Evolutionary conservation across 805 yeast genomes (phyloP), one percentile per base, ranked within the genome.

Genomic region (Lachancea sp.): DNA sequence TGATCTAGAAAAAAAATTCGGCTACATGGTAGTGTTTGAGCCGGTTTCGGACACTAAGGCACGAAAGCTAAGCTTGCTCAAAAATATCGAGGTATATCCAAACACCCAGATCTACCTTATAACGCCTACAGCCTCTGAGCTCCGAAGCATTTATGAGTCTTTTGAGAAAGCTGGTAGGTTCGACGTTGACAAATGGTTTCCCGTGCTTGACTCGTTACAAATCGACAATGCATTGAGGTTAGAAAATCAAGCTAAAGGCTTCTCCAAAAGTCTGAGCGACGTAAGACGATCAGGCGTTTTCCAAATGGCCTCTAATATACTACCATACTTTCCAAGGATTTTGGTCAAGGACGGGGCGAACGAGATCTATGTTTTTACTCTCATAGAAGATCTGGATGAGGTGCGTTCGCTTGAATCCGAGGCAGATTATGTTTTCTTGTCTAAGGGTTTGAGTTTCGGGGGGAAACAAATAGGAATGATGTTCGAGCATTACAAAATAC

Each of bases 41-140:
- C 96, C 96, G 3, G 88, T 96, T 0, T 82, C 93, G 1, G 70
- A 68, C 1, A 71, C 78, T 2, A 88, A 87, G 57, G 75, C 90
- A 2, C 60, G 62, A 0, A 69, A 72, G 45, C 52, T 84, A 2
- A 71, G 78, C 0, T 25, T 59, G 25, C 42, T 71, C 3, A 49
- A 62, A n/a, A 51, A 54, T 2, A 53, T 75, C 2, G 51, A 55
- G 2, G 72, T 74, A 6, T 81, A 65, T 51, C 87, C 88, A 0
- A 49, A 75, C 33, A 67, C 73, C 41, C 52, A 47, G 18, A 37
- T 59, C 20, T 67, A 70, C 45, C 52, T 84, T 17, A 64, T 77
- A 1, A 82, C 93, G 0, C 96, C 96, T 0, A 89, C 95, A 1
- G 57, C 71, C 1, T 62, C 67, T 9, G 96, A 88, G 58, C 69